Evolutionary conservation across 192 early-diverging fungal species (phyloP), one percentile per base, ranked within the genome.

Genomic region (Neocallimastix lanati): DNA sequence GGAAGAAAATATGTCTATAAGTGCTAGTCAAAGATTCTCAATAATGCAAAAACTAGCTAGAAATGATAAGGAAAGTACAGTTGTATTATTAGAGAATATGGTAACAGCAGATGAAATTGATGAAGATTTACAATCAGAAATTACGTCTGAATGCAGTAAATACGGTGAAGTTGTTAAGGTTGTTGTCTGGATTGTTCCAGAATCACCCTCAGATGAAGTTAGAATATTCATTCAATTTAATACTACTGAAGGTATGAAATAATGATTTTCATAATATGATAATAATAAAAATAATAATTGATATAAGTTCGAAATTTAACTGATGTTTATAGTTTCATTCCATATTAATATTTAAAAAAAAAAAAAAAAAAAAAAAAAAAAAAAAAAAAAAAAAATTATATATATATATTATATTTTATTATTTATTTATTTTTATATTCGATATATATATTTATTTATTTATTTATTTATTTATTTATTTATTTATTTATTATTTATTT

Each of bases 141-240:
- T 96, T 80, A 85, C 85, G 16, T 92, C 92, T 77, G 95, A 96
- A 81, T 94, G 92, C 78, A 82, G 82, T 80, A 95, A 95, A 83
- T 95, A 91, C 80, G 95, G 95, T 2, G 82, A 83, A 77, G 91
- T 96, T 11, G 79, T 79, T 67, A 88, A 87, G 40, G 93, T 95
- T 0, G 85, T 88, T 33, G 86, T 94, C 77, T 88, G 90, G 79
- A 81, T 88, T 79, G 86, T 84, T 79, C 77, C 78, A 15, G 77
- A 81, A 28, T 77, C 79, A 81, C 15, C 81, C 78, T 77, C 80
- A 9, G 83, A 86, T 33, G 89, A 88, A 5, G 82, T 86, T 2
- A 87, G 88, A 81, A 90, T 96, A 18, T 94, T 91, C 82, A 89
- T 96, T 35, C 87, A 92, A 78, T 96, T 92, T 84, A 85, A 81